Base-by-base conservation (phyloP, 805 yeast species). In the Candida xyloterini region DNA sequence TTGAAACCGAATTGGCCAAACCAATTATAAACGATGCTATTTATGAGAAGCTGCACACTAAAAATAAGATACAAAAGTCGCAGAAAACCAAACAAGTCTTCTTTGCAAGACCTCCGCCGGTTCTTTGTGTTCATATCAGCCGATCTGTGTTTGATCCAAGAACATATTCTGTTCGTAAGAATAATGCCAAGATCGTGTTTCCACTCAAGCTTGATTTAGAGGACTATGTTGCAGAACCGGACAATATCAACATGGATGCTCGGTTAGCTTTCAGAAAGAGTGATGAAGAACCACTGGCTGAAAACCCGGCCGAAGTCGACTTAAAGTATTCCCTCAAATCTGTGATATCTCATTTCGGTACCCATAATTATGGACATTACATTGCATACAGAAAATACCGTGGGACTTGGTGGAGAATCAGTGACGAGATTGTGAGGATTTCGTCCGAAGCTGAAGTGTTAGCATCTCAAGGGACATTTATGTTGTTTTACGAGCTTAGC, bases 291-390 rank as follows among this genome's bases (percentile, higher is more conserved):
- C 22, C 5, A 15, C 27, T 10, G 8, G 32, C 21, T 15, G 42
- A 34, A 29, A 22, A 28, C n/a, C 22, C 39, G 20, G 42, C 34
- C 40, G 28, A 42, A 13, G 73, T 78, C 3, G 68, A 72, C 3
- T 59, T 83, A 30, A 66, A 72, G 3, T 91, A 91, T 60, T 72
- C 79, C 27, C 70, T 91, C 46, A 85, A 85, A 56, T 86, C 96
- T 1, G 93, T 86, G 1, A 85, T 91, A 31, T 81, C 91, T 1
- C 99, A 91, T 62, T 90, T 83, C 59, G 99, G 99, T 34, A 84
- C 96, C 1, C 97, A 93, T 53, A 89, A 91, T 53, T 93, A 88
- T 59, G 99, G 99, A n/a, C 99, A 91, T 62, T 91, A 91, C 58
- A 85, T 91, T 45, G 88, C 95, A 29, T 91, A 76, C 65, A 78